These are phyloP conservation scores for Plasmodium chabaudi DNA, from an alignment of 169 alveolate genomes.

Conservation along the genomic window DNA sequence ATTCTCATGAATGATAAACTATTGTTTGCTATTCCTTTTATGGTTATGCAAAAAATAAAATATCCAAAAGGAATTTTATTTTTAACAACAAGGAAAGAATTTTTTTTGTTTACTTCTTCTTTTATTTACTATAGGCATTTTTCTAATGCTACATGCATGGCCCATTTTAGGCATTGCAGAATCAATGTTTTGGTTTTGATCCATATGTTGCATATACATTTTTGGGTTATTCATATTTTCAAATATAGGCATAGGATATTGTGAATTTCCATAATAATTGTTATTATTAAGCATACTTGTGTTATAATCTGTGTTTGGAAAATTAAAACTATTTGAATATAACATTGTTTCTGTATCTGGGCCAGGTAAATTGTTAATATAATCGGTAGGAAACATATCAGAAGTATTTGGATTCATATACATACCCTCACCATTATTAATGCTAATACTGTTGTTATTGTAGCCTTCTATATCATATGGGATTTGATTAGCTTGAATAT, in stretches of 20 bases:
- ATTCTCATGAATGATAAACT: not conserved
- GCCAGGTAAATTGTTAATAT: constrained; percentile 23
- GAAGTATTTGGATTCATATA: constrained; percentile 46
- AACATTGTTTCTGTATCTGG: constrained; percentile 48
- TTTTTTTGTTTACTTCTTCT: constrained; percentile 67
- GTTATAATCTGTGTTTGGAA: constrained; percentile 36
- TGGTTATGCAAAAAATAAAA: not conserved
- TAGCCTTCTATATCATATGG: constrained; percentile 52
- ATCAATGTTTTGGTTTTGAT: constrained; percentile 26
- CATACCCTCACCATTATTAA: constrained; percentile 39
- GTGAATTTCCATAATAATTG: constrained; percentile 37
- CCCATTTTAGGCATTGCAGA: constrained; percentile 26
- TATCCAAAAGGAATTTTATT: not conserved
- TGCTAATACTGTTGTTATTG: too few relatives aligned
- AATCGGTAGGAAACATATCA: constrained; percentile 52
- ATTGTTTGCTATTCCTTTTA: not conserved
- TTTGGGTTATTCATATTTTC: constrained; percentile 77
- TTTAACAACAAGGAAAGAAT: constrained; percentile 71
- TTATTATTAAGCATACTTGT: constrained; percentile 17
- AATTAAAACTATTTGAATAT: constrained; percentile 47
- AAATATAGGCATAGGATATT: constrained; percentile 62
- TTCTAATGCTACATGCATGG: constrained; percentile 32
- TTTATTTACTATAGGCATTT: constrained; percentile 50
- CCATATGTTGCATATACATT: constrained; percentile 71
- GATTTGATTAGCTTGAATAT: constrained; percentile 39